Evolutionary conservation across 805 yeast genomes (phyloP).

Genomic region (Barnettozyma siamensis): DNA sequence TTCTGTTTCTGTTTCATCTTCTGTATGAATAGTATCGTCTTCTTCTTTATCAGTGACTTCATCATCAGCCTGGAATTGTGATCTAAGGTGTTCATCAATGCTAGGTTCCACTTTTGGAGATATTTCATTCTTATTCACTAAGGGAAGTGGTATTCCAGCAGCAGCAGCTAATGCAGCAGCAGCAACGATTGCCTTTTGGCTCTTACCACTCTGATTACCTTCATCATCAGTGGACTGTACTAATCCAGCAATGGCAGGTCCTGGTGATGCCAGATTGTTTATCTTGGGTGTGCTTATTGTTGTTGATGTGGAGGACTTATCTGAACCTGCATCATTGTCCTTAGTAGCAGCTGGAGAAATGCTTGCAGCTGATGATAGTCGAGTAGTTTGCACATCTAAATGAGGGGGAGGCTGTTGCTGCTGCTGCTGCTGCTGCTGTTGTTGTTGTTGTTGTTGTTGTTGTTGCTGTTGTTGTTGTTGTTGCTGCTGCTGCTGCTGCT

Average conservation of each 20-base stretch:
- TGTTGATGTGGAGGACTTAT: conserved; percentile 2
- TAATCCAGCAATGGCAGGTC: conserved; percentile 41
- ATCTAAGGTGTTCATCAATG: conserved; percentile 14
- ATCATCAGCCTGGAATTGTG: background rate
- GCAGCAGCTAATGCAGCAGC: conserved; percentile 82
- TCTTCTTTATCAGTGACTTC: background rate
- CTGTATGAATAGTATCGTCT: background rate
- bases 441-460: too few species aligned
- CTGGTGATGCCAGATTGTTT: conserved; percentile 34
- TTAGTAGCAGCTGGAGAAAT: conserved; percentile 1
- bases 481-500: too few species aligned
- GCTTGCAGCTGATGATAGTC: too few species aligned
- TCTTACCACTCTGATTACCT: conserved; percentile 14
- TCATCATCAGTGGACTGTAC: conserved; percentile 21
- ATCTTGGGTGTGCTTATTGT: conserved; percentile 11
- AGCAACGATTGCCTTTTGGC: conserved; percentile 61
- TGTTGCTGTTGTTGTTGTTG: too few species aligned
- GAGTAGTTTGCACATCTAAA: background rate
- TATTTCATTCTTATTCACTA: conserved; percentile 15
- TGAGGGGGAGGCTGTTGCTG: background rate
- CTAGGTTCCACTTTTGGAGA: background rate
- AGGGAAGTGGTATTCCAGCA: conserved; percentile 68
- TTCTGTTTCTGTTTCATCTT: conserved; percentile 1
- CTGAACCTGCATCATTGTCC: background rate
- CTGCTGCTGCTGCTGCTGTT: too few species aligned